These are phyloP conservation scores for Aspergillus latus DNA, from an alignment of 2,329 filamentous ascomycete genomes.

Conservation along the genomic window DNA sequence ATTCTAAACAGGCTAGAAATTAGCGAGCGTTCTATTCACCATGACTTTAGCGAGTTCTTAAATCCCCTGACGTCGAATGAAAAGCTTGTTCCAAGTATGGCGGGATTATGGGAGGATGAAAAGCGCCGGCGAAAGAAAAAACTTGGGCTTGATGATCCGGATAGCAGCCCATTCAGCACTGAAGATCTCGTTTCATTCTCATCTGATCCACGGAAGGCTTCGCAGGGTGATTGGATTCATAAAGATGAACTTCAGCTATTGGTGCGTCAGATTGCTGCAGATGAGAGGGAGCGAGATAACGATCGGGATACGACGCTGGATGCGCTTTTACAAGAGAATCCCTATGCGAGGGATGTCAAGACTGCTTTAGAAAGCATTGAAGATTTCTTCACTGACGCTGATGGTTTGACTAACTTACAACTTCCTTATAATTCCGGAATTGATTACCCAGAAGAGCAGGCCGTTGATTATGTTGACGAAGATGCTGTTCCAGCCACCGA, in stretches of 20 bases:
- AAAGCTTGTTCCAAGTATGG: constrained; percentile 92
- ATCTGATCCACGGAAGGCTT: constrained; percentile 70
- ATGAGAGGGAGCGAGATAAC: constrained; percentile 59
- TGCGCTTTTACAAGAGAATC: constrained; percentile 59
- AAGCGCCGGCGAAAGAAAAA: constrained; percentile 72
- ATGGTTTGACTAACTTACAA: constrained; percentile 39
- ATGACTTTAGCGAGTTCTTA: constrained; percentile 76
- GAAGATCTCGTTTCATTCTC: constrained; percentile 89
- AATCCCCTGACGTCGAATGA: constrained; percentile 64
- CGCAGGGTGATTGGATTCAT: constrained; percentile 85
- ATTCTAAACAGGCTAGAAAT: constrained; percentile 81
- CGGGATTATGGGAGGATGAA: constrained; percentile 88
- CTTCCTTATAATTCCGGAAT: constrained; percentile 11
- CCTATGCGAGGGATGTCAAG: constrained; percentile 62
- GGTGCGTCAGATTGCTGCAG: constrained; percentile 60
- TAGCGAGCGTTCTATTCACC: constrained; percentile 74
- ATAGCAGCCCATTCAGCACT: constrained; percentile 73
- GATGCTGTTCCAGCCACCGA: constrained; percentile 54
- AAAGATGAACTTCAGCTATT: constrained; percentile 77
- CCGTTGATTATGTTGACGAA: constrained; percentile 63
- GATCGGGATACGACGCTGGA: constrained; percentile 58
- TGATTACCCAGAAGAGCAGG: constrained; percentile 14
- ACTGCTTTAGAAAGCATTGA: constrained; percentile 81
- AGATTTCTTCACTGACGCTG: constrained; percentile 74
- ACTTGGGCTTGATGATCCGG: constrained; percentile 64